phyloP scores from a whole-genome alignment of 257 asterid species.

The Orobanche coerulescens region DNA sequence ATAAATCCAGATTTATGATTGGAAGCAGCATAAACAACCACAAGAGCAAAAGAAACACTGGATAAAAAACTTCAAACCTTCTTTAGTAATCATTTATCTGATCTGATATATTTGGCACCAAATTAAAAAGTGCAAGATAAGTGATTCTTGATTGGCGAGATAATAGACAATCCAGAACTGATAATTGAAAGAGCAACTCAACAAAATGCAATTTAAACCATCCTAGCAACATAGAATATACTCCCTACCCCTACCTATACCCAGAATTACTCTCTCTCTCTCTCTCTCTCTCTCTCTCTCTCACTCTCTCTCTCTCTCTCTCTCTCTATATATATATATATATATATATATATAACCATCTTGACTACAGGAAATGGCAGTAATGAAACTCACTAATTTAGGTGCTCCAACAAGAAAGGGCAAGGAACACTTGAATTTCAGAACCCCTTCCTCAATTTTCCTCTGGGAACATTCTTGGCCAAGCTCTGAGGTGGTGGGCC shows the following conservation, averaged over 20 bases:
- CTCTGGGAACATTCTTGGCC: conserved; percentile 42
- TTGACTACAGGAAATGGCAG: not conserved
- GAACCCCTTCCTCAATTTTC: conserved; percentile 38
- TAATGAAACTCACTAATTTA: conserved; percentile 32
- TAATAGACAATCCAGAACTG: too few species aligned
- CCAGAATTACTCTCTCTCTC: too few species aligned
- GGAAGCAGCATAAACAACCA: conserved; percentile 3
- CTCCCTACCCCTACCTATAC: too few species aligned
- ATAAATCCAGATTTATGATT: not conserved
- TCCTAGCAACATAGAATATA: not conserved
- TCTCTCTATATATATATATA: too few species aligned
- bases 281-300: too few species aligned
- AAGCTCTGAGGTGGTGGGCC: conserved; percentile 18
- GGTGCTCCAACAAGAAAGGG: conserved; percentile 61
- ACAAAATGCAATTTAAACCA: not conserved
- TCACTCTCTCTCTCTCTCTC: too few species aligned
- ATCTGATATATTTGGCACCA: too few species aligned
- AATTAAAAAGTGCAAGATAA: too few species aligned
- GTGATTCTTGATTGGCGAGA: too few species aligned
- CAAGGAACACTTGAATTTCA: conserved; percentile 37
- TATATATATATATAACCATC: too few species aligned
- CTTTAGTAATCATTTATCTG: too few species aligned
- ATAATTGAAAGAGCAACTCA: not conserved
- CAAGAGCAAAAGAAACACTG: not conserved
- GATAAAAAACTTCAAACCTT: not conserved